Conservation (phyloP, 2,329 filamentous ascomycete species). For the Botrytis sinoallii region DNA sequence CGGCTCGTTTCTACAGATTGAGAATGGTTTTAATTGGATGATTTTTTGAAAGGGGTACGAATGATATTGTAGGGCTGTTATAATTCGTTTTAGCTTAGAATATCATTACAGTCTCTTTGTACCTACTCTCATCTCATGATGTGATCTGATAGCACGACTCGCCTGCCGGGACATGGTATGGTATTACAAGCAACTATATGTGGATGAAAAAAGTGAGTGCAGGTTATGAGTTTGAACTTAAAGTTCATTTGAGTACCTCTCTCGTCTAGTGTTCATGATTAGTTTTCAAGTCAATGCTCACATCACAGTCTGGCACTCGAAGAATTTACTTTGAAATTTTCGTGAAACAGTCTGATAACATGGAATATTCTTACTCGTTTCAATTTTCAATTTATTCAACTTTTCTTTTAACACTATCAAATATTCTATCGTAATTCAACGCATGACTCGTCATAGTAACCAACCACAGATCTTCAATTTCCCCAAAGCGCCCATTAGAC, state of each 20-base stretch:
- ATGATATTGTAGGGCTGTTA: background rate
- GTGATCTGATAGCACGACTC: background rate
- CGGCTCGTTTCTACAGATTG: background rate
- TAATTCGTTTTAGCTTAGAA: slow-evolving; percentile 13
- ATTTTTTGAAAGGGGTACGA: background rate
- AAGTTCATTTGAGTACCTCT: background rate
- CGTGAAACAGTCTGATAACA: background rate
- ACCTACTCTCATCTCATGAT: background rate
- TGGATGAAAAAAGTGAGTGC: background rate
- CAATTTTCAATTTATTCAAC: background rate
- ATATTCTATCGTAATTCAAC: background rate
- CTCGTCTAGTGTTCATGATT: background rate
- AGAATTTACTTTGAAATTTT: background rate
- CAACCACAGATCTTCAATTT: background rate
- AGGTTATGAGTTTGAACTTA: background rate
- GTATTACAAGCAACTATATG: background rate
- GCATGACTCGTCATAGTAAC: background rate
- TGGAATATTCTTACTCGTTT: background rate
- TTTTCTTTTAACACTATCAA: no score
- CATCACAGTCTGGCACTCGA: background rate
- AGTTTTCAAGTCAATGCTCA: no score
- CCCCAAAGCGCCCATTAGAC: background rate
- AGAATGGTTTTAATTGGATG: slow-evolving; percentile 8
- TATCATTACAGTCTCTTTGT: background rate
- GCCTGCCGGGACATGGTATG: background rate